A percentile compares a stretch with the other conserved stretches of the same genome.
phyloP scores from a whole-genome alignment of 2,329 filamentous ascomycete genomes.

The Talaromyces albobiverticillius region DNA sequence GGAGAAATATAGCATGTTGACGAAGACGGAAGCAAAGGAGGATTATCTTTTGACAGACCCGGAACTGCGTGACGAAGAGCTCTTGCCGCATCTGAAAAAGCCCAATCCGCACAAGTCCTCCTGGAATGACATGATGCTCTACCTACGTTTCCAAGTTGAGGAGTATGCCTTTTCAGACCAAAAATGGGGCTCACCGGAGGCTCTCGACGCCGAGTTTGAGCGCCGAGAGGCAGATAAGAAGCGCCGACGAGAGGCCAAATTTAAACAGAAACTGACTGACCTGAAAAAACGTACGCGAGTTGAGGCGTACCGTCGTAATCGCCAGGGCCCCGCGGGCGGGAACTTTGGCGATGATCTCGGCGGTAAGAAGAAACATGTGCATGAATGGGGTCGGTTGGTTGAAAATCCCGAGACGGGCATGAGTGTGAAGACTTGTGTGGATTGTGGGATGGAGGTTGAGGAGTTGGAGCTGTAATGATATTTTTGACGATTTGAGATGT shows the following conservation, averaged over 20 bases:
- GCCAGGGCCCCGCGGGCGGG: conserved; percentile 48
- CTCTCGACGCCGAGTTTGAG: conserved; percentile 84
- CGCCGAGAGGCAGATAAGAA: conserved; percentile 76
- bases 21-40: conserved; percentile 93
- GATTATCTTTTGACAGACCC: conserved; percentile 94
- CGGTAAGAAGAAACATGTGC: conserved; percentile 70
- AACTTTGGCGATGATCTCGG: conserved; percentile 75
- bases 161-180: conserved; percentile 77
- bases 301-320: conserved; percentile 77
- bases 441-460: conserved; percentile 67
- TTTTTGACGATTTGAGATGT: background rate
- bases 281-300: conserved; percentile 91
- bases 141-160: conserved; percentile 88
- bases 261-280: conserved; percentile 82
- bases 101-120: conserved; percentile 95
- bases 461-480: conserved; percentile 58
- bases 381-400: conserved; percentile 71
- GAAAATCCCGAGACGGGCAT: conserved; percentile 57
- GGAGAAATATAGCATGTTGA: conserved; percentile 91
- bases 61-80: conserved; percentile 81
- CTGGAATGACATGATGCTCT: conserved; percentile 99
- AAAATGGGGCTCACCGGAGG: conserved; percentile 88
- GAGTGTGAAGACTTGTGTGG: conserved; percentile 68
- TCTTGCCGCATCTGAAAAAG: conserved; percentile 81
- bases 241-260: conserved; percentile 82